These are phyloP conservation scores for Maudiozyma humilis DNA, from an alignment of 1,139 yeast species.

Conservation along the genomic window DNA sequence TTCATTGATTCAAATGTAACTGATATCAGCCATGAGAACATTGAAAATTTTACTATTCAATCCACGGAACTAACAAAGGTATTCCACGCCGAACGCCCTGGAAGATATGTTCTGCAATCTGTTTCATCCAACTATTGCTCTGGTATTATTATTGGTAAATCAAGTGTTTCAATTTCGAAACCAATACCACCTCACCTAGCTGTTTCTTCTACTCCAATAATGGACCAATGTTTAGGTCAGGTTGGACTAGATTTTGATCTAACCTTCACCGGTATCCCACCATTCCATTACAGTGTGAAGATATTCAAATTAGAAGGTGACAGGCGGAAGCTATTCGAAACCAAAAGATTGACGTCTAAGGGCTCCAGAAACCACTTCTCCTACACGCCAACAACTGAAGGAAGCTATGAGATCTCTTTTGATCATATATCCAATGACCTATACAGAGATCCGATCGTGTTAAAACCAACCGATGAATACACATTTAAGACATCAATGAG, in stretches of 20 bases:
- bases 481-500: conserved; percentile 37
- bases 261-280: conserved; percentile 66
- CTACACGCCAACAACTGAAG: conserved; percentile 74
- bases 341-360: conserved; percentile 33
- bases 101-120: conserved; percentile 48
- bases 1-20: conserved; percentile 28
- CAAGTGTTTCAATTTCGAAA: conserved; percentile 40
- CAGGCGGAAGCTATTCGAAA: conserved; percentile 31
- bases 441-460: conserved; percentile 37
- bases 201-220: conserved; percentile 51
- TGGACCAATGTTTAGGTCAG: conserved; percentile 87
- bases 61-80: conserved; percentile 9
- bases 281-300: conserved; percentile 59
- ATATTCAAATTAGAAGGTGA: conserved; percentile 45
- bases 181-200: conserved; percentile 49
- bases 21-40: conserved; percentile 17
- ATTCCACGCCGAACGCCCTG: conserved; percentile 41
- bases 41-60: conserved; percentile 17
- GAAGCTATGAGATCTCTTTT: conserved; percentile 69
- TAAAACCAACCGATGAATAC: conserved; percentile 29
- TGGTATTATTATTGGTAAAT: conserved; percentile 46
- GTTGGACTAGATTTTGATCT: conserved; percentile 73
- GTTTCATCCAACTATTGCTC: conserved; percentile 56
- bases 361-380: conserved; percentile 47
- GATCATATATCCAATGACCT: conserved; percentile 44